These are phyloP conservation scores for Pittosporum tobira DNA, from an alignment of 129 eudicot genomes.

Conservation along the genomic window DNA sequence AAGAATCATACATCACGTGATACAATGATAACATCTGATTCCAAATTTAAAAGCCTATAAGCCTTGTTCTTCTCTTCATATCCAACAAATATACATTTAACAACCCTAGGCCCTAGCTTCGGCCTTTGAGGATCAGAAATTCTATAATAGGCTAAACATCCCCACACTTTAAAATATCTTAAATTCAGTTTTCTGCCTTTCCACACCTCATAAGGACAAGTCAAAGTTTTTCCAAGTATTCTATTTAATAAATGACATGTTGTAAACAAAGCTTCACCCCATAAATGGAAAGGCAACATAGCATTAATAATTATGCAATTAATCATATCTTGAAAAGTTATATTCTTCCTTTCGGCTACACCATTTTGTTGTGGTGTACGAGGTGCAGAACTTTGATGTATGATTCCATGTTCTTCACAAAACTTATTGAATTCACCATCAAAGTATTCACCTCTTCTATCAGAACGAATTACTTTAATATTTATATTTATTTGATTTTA, in stretches of 20 bases:
- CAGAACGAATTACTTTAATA: neutral
- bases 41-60: too few relatives aligned
- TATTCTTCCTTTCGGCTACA: conserved; percentile 10
- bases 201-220: conserved; percentile 8
- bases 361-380: conserved; percentile 13
- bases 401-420: conserved; percentile 20
- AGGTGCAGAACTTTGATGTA: conserved; percentile 18
- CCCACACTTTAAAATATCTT: conserved; percentile 3
- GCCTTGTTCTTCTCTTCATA: too few relatives aligned
- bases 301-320: conserved; percentile 7
- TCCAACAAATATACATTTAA: too few relatives aligned
- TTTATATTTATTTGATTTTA: conserved; percentile 14
- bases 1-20: too few relatives aligned
- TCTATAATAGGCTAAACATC: conserved; percentile 4
- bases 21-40: too few relatives aligned
- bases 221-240: neutral
- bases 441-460: conserved; percentile 23
- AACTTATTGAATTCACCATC: neutral
- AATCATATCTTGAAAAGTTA: neutral
- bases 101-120: neutral
- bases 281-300: neutral
- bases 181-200: conserved; percentile 8
- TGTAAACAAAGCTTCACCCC: conserved; percentile 10
- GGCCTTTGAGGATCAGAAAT: neutral
- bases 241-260: conserved; percentile 4